phyloP scores from a whole-genome alignment of 768 basidiomycete genomes.

The Trametes meyenii region DNA sequence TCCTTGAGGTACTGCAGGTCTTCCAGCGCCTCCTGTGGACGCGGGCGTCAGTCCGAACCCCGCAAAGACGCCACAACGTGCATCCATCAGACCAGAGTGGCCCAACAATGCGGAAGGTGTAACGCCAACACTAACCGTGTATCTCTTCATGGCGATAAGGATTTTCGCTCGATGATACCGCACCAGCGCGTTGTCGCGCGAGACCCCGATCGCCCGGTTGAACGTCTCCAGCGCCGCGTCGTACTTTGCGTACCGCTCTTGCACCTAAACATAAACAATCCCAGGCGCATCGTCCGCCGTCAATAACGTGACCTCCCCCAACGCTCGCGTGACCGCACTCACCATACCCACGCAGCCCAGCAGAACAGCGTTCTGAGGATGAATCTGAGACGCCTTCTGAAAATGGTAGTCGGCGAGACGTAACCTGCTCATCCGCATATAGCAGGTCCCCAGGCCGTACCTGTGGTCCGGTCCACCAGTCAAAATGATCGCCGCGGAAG shows the following conservation, averaged over 20 bases:
- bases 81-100: constrained; percentile 54
- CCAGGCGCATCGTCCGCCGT: constrained; percentile 9
- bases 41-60: constrained; percentile 2
- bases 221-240: constrained; percentile 78
- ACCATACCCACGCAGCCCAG: constrained; percentile 97
- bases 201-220: constrained; percentile 75
- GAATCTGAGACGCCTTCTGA: constrained; percentile 87
- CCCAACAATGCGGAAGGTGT: constrained; percentile 45
- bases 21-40: constrained; percentile 68
- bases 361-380: constrained; percentile 94
- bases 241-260: constrained; percentile 83
- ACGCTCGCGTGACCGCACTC: constrained; percentile 39
- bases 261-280: constrained; percentile 55
- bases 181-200: constrained; percentile 90
- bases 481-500: constrained; percentile 6
- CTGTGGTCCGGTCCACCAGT: constrained; percentile 43
- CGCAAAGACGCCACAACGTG: constrained; percentile 20
- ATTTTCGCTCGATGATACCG: constrained; percentile 94
- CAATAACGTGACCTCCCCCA: constrained; percentile 8
- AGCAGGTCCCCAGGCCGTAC: constrained; percentile 99
- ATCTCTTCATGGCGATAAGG: constrained; percentile 80
- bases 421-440: constrained; percentile 91
- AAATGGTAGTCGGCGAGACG: constrained; percentile 97
- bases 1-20: constrained; percentile 82
- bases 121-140: constrained; percentile 60